Percentiles rank a stretch among this genome's conserved stretches.
phyloP scores from a whole-genome alignment of 352 stramenopile species.

The Salisapilia sapeloensis region DNA sequence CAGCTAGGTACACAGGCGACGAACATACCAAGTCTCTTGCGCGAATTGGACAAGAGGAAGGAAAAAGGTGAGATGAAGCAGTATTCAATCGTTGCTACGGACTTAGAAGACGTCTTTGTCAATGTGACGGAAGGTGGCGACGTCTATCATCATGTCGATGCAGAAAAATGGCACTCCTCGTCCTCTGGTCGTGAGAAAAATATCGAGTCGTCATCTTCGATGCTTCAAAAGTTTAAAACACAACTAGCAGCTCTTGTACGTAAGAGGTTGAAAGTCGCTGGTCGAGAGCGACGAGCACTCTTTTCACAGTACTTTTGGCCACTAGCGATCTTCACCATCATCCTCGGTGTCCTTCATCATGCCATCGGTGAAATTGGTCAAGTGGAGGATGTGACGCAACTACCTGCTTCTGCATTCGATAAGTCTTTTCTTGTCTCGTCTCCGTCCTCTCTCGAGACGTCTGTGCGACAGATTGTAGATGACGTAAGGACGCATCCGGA shows the following conservation, averaged over 20 bases:
- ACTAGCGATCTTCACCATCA: conserved; percentile 31
- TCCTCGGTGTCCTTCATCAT: conserved; percentile 26
- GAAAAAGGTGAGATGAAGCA: conserved; percentile 48
- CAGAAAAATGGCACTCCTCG: no score
- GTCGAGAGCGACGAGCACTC: conserved; percentile 38
- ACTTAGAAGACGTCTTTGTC: conserved; percentile 99
- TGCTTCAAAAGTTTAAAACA: conserved; percentile 1
- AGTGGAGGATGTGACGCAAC: no score
- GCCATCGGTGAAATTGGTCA: no score
- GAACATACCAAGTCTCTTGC: conserved; percentile 90
- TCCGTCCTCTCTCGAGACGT: no score
- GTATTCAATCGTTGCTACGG: conserved; percentile 96
- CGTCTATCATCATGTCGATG: conserved; percentile 57
- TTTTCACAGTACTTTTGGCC: conserved; percentile 60
- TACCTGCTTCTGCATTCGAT: no score
- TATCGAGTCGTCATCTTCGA: background rate
- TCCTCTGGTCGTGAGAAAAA: no score
- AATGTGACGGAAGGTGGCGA: conserved; percentile 77
- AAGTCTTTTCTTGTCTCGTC: no score
- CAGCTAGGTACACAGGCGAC: conserved; percentile 78
- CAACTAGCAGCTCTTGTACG: conserved; percentile 30
- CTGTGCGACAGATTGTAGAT: no score
- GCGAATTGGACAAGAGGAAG: conserved; percentile 63
- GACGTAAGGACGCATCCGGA: no score
- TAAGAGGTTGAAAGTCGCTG: conserved; percentile 33